Evolutionary conservation across 768 basidiomycete genomes (phyloP), one percentile per base, ranked within the genome.

Genomic region (Pulveroboletus ravenelii): DNA sequence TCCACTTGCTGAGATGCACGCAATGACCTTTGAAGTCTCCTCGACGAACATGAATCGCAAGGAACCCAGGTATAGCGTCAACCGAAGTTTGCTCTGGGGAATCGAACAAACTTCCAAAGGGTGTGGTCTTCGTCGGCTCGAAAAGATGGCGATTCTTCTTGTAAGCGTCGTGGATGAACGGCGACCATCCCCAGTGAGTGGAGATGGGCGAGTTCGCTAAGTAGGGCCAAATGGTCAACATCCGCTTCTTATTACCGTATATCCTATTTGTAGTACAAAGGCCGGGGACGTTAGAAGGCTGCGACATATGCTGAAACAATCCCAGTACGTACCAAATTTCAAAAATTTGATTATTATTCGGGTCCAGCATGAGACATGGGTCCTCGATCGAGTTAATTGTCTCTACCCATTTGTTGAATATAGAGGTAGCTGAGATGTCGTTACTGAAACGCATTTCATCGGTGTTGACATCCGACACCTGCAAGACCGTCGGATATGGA

Each of bases 11-110:
- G 32, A 81, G 68, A 48, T 64, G 50, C 6, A 48, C 42, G 62
- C 80, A 81, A 59, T 80, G 79, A 5, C 65, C 53, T 35, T 68
- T 39, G 54, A 71, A 80, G 60, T 79, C 79, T 10, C 80, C 79
- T 29, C 78, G 67, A 1, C 79, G 77, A 40, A 80, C 62, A 54
- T 81, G 80, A 8, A 80, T 57, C 4, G 73, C 80, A 5, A 81
- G 66, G 1, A 79, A 66, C 15, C 78, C 75, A 0, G 70, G 56
- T 27, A 76, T 63, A 6, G 61, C 57, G 3, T 47, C 6, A 9
- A 44, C 47, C 20, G 54, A 48, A 14, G 27, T 43, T 45, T 60
- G 51, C 30, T 41, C n/a, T 20, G 3, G 12, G 5, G 18, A 23
- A 34, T 27, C n/a, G n/a, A 52, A 38, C 0, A 57, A 3, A 20